phyloP scores from a whole-genome alignment of 2,329 filamentous ascomycete species.

The Polychaeton citri region DNA sequence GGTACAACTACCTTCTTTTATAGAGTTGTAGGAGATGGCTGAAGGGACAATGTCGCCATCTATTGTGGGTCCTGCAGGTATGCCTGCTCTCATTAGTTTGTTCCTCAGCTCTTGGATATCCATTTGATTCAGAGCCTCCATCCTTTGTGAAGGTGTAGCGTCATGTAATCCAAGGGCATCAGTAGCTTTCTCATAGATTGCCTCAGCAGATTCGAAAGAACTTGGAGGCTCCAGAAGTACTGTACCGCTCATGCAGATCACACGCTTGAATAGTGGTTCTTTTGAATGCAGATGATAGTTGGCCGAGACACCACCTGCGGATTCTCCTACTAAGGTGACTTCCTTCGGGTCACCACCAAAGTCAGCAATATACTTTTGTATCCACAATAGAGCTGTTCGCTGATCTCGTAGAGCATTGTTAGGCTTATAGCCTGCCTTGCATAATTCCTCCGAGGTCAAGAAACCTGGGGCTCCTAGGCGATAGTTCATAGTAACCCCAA shows the following conservation, averaged over 20 bases:
- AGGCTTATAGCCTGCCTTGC: constrained; percentile 11
- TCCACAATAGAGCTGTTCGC: constrained; percentile 24
- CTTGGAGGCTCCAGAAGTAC: constrained; percentile 27
- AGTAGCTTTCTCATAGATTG: constrained; percentile 28
- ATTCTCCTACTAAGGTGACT: constrained; percentile 32
- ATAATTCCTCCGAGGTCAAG: constrained; percentile 11
- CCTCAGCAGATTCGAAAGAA: constrained; percentile 26
- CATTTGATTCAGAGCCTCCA: constrained; percentile 27
- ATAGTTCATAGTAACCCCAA: constrained; percentile 32
- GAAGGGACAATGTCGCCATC: constrained; percentile 29
- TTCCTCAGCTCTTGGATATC: constrained; percentile 29
- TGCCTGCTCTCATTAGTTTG: constrained; percentile 22
- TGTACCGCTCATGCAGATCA: constrained; percentile 30
- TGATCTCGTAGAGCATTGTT: constrained; percentile 19
- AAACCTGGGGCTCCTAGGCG: constrained; percentile 33
- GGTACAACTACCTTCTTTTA: constrained; percentile 13
- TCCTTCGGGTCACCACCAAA: constrained; percentile 27
- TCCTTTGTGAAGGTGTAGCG: constrained; percentile 25
- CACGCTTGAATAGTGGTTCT: constrained; percentile 28
- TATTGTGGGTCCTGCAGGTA: constrained; percentile 25
- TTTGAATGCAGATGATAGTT: constrained; percentile 20
- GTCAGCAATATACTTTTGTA: constrained; percentile 21
- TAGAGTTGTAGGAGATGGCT: constrained; percentile 4
- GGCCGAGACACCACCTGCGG: constrained; percentile 31
- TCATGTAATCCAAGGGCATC: constrained; percentile 27